These are phyloP conservation scores for Pseudogymnoascus sp. DNA, from an alignment of 2,329 filamentous ascomycete genomes.

Conservation along the genomic window DNA sequence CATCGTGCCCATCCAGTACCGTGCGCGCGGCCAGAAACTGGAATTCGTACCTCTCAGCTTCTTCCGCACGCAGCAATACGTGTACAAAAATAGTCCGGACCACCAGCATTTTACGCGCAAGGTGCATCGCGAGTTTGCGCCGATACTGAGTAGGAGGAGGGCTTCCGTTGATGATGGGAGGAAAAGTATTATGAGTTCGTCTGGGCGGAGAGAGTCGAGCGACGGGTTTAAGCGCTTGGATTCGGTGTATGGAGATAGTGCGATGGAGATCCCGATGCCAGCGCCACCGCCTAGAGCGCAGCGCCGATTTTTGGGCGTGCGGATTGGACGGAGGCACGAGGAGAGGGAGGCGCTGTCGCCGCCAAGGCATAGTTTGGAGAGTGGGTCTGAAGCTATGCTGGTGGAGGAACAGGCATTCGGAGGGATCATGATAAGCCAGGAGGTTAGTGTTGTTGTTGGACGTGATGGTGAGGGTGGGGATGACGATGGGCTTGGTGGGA, in stretches of 20 bases:
- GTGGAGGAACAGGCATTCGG: conserved; percentile 33
- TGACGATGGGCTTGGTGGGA: background rate
- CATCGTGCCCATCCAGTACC: conserved; percentile 54
- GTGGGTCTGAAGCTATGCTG: conserved; percentile 16
- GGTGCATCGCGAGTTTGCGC: conserved; percentile 54
- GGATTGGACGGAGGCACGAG: background rate
- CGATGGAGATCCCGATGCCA: background rate
- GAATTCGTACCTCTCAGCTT: conserved; percentile 56
- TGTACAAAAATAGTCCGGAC: conserved; percentile 46
- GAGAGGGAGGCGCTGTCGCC: background rate
- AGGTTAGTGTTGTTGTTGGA: conserved; percentile 49
- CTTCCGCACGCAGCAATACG: conserved; percentile 60
- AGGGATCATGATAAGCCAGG: conserved; percentile 56
- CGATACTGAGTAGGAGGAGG: conserved; percentile 34
- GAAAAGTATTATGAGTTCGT: conserved; percentile 2
- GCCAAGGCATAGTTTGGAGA: conserved; percentile 11
- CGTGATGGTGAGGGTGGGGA: conserved; percentile 13
- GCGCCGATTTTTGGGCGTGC: background rate
- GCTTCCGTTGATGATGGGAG: conserved; percentile 13
- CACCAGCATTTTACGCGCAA: conserved; percentile 53
- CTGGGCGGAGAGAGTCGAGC: background rate
- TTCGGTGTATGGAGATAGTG: background rate
- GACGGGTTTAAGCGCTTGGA: background rate
- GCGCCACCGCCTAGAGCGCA: background rate
- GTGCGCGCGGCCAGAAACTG: conserved; percentile 43